Evolutionary conservation across 495 filamentous ascomycete species (phyloP).

Genomic region (Ramalina intermedia): DNA sequence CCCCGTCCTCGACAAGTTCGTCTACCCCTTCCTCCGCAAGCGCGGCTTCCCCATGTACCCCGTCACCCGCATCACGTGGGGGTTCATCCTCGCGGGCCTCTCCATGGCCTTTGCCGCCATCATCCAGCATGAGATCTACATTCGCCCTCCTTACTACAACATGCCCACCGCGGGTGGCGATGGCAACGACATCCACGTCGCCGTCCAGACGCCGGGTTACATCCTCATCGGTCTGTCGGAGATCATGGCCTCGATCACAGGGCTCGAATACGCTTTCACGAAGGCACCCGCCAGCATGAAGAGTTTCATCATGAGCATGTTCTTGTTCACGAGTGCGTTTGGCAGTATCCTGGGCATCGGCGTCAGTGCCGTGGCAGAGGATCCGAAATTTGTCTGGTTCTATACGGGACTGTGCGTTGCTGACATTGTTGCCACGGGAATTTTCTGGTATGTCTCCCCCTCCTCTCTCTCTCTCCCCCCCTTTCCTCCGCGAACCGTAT

Average conservation of each 20-base stretch:
- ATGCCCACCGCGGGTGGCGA: slow-evolving; percentile 33
- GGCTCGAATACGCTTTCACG: slow-evolving; percentile 59
- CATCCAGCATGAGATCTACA: slow-evolving; percentile 59
- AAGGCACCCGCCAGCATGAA: slow-evolving; percentile 68
- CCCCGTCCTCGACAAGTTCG: slow-evolving; percentile 51
- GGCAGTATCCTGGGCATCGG: slow-evolving; percentile 28
- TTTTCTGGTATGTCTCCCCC: slow-evolving; percentile 23
- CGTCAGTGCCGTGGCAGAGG: slow-evolving; percentile 24
- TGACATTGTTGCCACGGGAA: slow-evolving; percentile 22
- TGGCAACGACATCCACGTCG: slow-evolving; percentile 37
- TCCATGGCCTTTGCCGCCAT: slow-evolving; percentile 54
- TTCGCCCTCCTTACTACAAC: slow-evolving; percentile 40
- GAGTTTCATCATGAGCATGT: slow-evolving; percentile 25
- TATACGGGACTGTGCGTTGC: slow-evolving; percentile 22
- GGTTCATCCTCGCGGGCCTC: slow-evolving; percentile 44
- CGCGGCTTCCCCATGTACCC: slow-evolving; percentile 53
- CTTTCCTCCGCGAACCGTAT: too few relatives aligned
- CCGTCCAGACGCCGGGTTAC: slow-evolving; percentile 50
- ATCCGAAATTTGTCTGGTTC: slow-evolving; percentile 21
- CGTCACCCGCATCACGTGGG: slow-evolving; percentile 56
- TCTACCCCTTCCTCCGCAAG: slow-evolving; percentile 55
- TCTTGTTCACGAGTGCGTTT: slow-evolving; percentile 25
- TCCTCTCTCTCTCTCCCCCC: too few relatives aligned
- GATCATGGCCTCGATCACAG: slow-evolving; percentile 53
- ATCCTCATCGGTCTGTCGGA: slow-evolving; percentile 58